Evolutionary conservation across 1,139 yeast genomes (phyloP), one percentile per base, ranked within the genome.

Genomic region (Kluyveromyces marxianus): DNA sequence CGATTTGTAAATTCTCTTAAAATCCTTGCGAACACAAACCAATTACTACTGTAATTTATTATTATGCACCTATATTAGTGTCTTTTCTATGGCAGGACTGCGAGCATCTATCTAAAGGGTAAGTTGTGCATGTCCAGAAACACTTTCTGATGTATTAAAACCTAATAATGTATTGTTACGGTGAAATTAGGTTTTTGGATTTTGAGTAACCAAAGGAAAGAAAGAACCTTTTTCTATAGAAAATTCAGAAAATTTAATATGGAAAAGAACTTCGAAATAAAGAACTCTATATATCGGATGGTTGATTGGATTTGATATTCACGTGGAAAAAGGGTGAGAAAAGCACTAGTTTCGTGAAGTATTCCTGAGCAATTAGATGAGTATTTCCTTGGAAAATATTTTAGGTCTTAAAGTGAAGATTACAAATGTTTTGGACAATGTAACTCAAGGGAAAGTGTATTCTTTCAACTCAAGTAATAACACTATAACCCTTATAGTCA

Each of bases 361-460:
- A 14, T 14, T 14, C 21, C 21, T 14, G 21, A 14, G 21, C 21
- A 14, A 10, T 26, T 21, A n/a, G 28, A 62, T 61, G 66, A 57
- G 58, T 48, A 42, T 57, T 27, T 58, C 49, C 48, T 51, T 63
- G 40, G 66, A 61, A 33, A 54, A 56, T 37, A 49, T 58, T 29
- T 44, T 60, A 7, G 66, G 67, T 41, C 59, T 63, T 48, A 81
- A 81, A 57, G 85, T 85, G 49, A 76, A 71, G 58, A 71, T 83
- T 44, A 75, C 77, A 5, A 83, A 85, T 41, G 68, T 75, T 7
- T 67, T 80, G 42, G 89, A 82, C 57, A 73, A 74, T 40, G 69
- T 70, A 7, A 70, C 79, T 46, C 69, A 70, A 8, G 95, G 94
- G 1, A 68, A 74, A 36, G 74, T 85, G 33, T 82, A 79, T 61